Base-by-base conservation (phyloP, 129 eudicot species). In the Silybum marianum region DNA sequence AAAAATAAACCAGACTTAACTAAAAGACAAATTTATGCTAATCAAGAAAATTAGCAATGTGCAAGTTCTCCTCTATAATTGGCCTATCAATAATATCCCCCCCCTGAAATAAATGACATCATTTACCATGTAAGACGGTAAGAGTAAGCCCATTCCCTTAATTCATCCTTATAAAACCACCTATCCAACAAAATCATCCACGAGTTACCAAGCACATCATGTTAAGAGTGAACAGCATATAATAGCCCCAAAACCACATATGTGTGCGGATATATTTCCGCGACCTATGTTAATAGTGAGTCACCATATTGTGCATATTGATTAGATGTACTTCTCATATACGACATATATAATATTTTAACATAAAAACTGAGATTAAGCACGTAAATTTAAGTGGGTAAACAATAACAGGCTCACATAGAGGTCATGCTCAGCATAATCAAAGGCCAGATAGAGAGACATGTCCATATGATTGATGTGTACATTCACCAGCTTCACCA, bases 391-490 rank as follows among this genome's bases (percentile, higher is more conserved):
- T 14, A 39, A 22, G 72, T 14, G 2, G 46, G 36, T 42, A 71
- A 8, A 30, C 1, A 68, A 42, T 18, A 44, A 26, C 18, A 78
- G 32, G 79, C 91, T 77, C 73, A 88, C 99, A 86, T 95, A 95
- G 60, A 95, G 93, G 66, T 95, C 99, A 77, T 95, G 98, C 89
- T 95, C 98, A 18, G 99, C 97, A 76, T 95, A 95, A 82, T 93
- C 98, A 87, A 95, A 95, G 75, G 99, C 99, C 78, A 95, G 89
- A 84, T 95, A 95, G 39, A 95, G 93, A 12, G 99, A 95, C 99
- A 95, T 95, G 84, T 95, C 99, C 12, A 89, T 86, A 74, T 86
- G 94, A 87, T 95, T 95, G 85, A 95, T 95, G 88, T 95, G 99
- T 86, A 92, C 99, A 66, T 92, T 93, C 77, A 86, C 98, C 66